Evolutionary conservation across 169 alveolate genomes (phyloP), one percentile per base, ranked within the genome.

Genomic region (Cryptosporidium tyzzeri): DNA sequence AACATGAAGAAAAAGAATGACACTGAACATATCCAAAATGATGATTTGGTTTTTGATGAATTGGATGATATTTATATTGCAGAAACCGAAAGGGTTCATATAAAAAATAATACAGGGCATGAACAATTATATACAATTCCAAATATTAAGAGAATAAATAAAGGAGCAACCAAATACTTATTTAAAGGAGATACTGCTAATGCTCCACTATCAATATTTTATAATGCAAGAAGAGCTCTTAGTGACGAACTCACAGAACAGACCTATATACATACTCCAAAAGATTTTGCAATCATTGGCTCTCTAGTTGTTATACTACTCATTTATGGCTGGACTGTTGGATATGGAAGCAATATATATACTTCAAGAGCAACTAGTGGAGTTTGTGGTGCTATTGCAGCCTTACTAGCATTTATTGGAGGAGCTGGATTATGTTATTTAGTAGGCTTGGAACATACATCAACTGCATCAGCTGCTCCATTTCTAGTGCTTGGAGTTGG

Each of bases 401-500:
- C 96, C 8, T 91, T 93, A 51, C 73, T 94, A 59, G 97, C 95
- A 14, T 93, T 71, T 41, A 86, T 93, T 55, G 94, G 93, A 9
- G 97, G 96, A 31, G 94, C 95, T 18, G 97, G 97, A 1, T 65
- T 93, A 62, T 94, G 95, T 50, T 94, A 91, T 85, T 85, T 91
- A 71, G 74, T 86, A 39, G 97, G 97, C 0, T 87, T 94, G 8
- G 91, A 91, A 51, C 93, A 94, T 58, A 94, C 95, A 14, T 93
- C 94, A 14, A 93, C 97, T 2, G 94, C 93, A 21, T 92, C 93
- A 37, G 94, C 96, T 0, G 95, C 95, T 12, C 97, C 97, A 10
- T 92, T 94, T 84, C 89, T 94, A 14, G 95, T 93, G 16, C 75
- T 94, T 21, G 97, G 96, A 35, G 94, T 94, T 29, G 96, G 97